Evolutionary conservation across 352 stramenopile genomes (phyloP).

Genomic region (Globisporangium polare): DNA sequence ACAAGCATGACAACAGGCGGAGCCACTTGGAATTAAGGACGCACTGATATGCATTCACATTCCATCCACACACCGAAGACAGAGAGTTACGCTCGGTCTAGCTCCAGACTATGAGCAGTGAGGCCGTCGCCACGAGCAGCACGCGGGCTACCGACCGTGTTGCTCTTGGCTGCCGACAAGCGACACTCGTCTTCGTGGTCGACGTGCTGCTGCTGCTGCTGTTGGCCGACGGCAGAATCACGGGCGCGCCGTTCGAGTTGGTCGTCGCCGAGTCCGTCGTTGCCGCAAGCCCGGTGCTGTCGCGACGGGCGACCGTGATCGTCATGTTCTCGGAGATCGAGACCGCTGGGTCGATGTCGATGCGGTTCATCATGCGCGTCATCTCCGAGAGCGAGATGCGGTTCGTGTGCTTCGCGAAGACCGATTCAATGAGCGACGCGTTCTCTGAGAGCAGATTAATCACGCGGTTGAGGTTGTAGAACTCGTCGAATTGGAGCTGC

Average conservation of each 20-base stretch:
- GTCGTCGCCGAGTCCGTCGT: not conserved
- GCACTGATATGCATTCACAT: not conserved
- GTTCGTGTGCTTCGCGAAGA: constrained; percentile 11
- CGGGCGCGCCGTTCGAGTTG: not conserved
- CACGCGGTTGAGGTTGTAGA: constrained; percentile 29
- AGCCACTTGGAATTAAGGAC: too few species aligned
- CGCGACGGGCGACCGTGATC: constrained; percentile 8
- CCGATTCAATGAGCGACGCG: constrained; percentile 20
- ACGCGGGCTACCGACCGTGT: not conserved
- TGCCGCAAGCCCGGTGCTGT: not conserved
- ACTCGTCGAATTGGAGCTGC: constrained; percentile 24
- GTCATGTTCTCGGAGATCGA: constrained; percentile 18
- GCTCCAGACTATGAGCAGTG: not conserved
- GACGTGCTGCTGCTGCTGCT: not conserved
- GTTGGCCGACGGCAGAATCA: constrained; percentile 2
- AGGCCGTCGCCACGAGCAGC: not conserved
- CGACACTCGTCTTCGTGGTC: not conserved
- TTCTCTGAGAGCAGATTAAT: constrained; percentile 27
- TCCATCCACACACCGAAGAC: not conserved
- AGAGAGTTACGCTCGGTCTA: not conserved
- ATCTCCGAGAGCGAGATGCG: constrained; percentile 28
- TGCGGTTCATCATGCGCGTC: constrained; percentile 27
- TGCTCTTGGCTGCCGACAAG: too few species aligned
- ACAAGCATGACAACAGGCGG: too few species aligned
- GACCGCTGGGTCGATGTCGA: constrained; percentile 17